Percentiles rank a stretch among this genome's conserved stretches.
Conservation (phyloP, 2,329 filamentous ascomycete species). For the Aschersonia sp. region DNA sequence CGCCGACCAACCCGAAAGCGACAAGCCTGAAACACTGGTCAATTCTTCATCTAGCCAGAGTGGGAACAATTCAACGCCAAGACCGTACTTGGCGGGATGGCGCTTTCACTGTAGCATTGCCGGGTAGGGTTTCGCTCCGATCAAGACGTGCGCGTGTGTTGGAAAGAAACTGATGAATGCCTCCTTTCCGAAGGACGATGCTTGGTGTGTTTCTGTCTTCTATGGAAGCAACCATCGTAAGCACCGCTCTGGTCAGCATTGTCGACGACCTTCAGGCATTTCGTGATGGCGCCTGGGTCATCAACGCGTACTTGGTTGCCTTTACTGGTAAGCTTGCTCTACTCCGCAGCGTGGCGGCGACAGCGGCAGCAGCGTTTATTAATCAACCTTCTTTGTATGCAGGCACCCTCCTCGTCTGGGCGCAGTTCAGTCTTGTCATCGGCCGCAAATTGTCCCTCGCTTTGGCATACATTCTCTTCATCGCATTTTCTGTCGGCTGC, state of each 20-base stretch:
- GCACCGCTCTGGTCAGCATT: neutral
- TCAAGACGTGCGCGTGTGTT: neutral
- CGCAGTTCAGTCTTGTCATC: neutral
- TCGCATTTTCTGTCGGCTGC: neutral
- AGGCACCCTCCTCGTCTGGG: neutral
- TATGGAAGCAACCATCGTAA: neutral
- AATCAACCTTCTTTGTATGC: neutral
- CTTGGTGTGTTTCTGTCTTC: neutral
- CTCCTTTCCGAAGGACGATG: neutral
- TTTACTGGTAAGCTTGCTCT: neutral
- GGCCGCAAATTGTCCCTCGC: neutral
- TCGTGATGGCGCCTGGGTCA: neutral
- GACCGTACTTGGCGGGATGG: neutral
- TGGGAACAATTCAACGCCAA: neutral
- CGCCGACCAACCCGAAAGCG: neutral
- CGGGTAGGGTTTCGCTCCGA: neutral
- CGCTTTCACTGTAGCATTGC: neutral
- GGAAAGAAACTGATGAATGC: neutral
- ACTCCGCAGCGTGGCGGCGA: too few species aligned
- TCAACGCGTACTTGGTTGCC: neutral
- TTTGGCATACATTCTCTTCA: neutral
- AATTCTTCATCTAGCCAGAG: neutral
- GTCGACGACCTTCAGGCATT: neutral
- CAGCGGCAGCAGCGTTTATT: neutral
- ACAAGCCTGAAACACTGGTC: neutral